These are phyloP conservation scores for Selenicereus undatus DNA, from an alignment of 148 eudicot genomes.

Conservation along the genomic window DNA sequence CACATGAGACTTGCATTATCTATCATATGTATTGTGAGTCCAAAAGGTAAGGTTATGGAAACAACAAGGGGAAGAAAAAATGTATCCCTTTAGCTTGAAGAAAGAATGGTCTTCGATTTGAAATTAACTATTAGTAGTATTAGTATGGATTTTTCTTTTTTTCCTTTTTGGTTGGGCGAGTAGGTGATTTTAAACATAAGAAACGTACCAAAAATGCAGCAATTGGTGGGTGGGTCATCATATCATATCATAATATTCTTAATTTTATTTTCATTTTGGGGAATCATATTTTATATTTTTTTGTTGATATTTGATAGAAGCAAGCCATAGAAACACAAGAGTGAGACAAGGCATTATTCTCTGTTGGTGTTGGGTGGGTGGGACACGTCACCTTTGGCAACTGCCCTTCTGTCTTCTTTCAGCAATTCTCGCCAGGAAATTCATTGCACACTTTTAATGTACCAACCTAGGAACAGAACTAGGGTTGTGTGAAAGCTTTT, in stretches of 20 bases:
- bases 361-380: conserved; percentile 28
- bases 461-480: neutral
- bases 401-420: conserved; percentile 16
- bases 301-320: neutral
- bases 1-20: neutral
- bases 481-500: no score
- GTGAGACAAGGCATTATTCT: neutral
- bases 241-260: neutral
- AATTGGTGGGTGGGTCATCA: neutral
- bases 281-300: neutral
- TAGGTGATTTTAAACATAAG: neutral
- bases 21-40: neutral
- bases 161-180: no score
- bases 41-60: neutral
- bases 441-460: neutral
- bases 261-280: neutral
- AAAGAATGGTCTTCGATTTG: neutral
- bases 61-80: neutral
- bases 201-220: neutral
- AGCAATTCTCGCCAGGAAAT: neutral
- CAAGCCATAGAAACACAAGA: neutral
- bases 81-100: no score
- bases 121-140: no score
- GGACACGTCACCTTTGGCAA: conserved; percentile 30
- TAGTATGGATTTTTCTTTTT: no score